Evolutionary conservation across 2,329 filamentous ascomycete genomes (phyloP).

Genomic region (Myrmaecium sp.): DNA sequence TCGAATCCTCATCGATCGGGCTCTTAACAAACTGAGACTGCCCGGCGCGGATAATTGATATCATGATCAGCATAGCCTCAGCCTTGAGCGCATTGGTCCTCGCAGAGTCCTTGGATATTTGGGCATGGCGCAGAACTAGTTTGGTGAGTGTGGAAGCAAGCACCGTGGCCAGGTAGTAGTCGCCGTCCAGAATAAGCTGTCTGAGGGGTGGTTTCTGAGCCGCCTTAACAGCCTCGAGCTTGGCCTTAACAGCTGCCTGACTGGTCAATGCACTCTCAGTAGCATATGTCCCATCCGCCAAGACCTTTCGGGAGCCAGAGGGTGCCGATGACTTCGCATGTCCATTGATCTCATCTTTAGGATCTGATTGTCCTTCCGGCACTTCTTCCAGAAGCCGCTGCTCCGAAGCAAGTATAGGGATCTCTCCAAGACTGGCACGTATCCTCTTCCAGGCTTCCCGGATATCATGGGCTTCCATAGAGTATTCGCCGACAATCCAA

Average conservation of each 20-base stretch:
- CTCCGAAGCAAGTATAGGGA: conserved; percentile 89
- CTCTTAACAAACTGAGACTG: conserved; percentile 98
- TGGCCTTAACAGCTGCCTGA: conserved; percentile 74
- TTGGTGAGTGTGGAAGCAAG: conserved; percentile 94
- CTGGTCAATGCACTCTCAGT: conserved; percentile 93
- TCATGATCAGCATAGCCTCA: conserved; percentile 99
- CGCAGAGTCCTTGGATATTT: conserved; percentile 71
- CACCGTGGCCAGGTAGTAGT: conserved; percentile 90
- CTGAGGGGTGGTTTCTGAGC: conserved; percentile 90
- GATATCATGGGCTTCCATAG: conserved; percentile 82
- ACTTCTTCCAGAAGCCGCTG: conserved; percentile 80
- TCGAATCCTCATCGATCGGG: conserved; percentile 90
- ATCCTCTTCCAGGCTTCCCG: conserved; percentile 95
- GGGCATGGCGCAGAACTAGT: conserved; percentile 90
- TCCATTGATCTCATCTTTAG: conserved; percentile 59
- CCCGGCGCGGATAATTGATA: conserved; percentile 91
- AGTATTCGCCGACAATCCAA: conserved; percentile 98
- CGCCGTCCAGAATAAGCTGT: conserved; percentile 88
- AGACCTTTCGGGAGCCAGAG: conserved; percentile 73
- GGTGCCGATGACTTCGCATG: conserved; percentile 59
- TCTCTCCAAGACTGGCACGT: conserved; percentile 82
- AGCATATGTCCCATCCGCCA: conserved; percentile 93
- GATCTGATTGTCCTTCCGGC: conserved; percentile 45
- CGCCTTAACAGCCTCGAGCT: conserved; percentile 88
- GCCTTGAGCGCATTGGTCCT: conserved; percentile 88